A percentile compares a stretch with the other conserved stretches of the same genome.
phyloP scores from a whole-genome alignment of 108 stramenopile genomes.

The Conticribra guillardii region DNA sequence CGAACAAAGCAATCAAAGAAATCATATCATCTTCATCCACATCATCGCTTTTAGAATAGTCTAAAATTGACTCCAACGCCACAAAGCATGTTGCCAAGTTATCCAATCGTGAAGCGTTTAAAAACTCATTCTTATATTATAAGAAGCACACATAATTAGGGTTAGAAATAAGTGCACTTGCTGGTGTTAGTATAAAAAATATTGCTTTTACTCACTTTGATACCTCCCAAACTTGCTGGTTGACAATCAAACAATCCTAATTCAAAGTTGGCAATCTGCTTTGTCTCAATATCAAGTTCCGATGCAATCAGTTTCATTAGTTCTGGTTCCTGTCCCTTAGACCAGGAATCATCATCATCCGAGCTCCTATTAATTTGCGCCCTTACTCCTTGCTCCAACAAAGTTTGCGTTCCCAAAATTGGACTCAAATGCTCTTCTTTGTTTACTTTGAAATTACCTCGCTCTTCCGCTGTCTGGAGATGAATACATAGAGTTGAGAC shows the following conservation, averaged over 20 bases:
- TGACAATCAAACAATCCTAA: slow-evolving; percentile 93
- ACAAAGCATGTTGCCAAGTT: slow-evolving; percentile 91
- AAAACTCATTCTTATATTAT: slow-evolving; percentile 90
- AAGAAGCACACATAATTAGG: too few relatives aligned
- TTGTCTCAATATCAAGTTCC: slow-evolving; percentile 64
- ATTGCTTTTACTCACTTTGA: too few relatives aligned
- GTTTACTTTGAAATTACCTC: slow-evolving; percentile 78
- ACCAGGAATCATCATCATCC: slow-evolving; percentile 54
- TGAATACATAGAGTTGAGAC: slow-evolving; percentile 94
- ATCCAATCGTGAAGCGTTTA: slow-evolving; percentile 92
- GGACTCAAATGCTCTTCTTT: slow-evolving; percentile 91
- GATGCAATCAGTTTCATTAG: slow-evolving; percentile 83
- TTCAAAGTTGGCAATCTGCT: slow-evolving; percentile 94
- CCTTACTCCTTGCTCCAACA: slow-evolving; percentile 54
- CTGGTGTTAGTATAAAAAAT: too few relatives aligned
- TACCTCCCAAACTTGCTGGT: slow-evolving; percentile 89
- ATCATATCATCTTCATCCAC: slow-evolving; percentile 63
- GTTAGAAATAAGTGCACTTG: too few relatives aligned
- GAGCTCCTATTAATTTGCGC: slow-evolving; percentile 57
- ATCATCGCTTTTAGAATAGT: slow-evolving; percentile 47
- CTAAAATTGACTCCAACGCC: slow-evolving; percentile 65
- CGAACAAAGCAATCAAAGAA: slow-evolving; percentile 84
- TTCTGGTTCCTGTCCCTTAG: slow-evolving; percentile 79
- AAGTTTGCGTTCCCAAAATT: slow-evolving; percentile 75
- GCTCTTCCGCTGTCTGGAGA: slow-evolving; percentile 86